Evolutionary conservation across 2,329 filamentous ascomycete species (phyloP).

Genomic region (Penicillium brasilianum): DNA sequence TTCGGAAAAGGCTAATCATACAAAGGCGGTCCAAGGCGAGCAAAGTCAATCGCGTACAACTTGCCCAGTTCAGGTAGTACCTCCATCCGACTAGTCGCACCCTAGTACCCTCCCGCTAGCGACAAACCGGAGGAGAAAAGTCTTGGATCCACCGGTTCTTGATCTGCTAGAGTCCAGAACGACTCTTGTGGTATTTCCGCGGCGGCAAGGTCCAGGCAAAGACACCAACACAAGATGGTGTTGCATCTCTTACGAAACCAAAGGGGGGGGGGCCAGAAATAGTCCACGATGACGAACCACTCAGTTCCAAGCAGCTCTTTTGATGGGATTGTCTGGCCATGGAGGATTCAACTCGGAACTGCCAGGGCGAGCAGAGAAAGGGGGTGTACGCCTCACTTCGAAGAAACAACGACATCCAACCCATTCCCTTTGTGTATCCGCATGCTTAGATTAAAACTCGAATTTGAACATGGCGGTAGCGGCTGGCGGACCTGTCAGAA

Average conservation of each 20-base stretch:
- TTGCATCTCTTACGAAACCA: neutral
- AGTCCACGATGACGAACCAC: neutral
- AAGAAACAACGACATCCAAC: slow-evolving; percentile 37
- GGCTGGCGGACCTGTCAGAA: neutral
- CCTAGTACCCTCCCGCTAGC: neutral
- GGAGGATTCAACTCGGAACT: slow-evolving; percentile 24
- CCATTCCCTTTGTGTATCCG: slow-evolving; percentile 24
- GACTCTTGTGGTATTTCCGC: neutral
- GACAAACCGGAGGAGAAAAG: neutral
- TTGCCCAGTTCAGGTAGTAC: neutral
- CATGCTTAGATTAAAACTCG: slow-evolving; percentile 7
- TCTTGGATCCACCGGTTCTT: slow-evolving; percentile 1
- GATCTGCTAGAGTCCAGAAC: neutral
- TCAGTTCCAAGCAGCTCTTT: neutral
- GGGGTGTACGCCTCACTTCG: slow-evolving; percentile 40
- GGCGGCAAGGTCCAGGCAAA: neutral
- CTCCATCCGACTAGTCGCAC: neutral
- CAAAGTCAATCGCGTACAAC: neutral
- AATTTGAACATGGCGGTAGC: slow-evolving; percentile 8
- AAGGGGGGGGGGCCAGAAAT: neutral
- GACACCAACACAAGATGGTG: neutral
- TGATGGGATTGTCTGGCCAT: slow-evolving; percentile 1
- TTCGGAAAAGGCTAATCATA: slow-evolving; percentile 22
- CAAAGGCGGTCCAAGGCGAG: neutral
- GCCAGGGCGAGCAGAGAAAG: slow-evolving; percentile 25